Percentiles rank a stretch among this genome's conserved stretches.
Conservation (phyloP, 805 yeast species). For the Cyberlindnera maclurae region DNA sequence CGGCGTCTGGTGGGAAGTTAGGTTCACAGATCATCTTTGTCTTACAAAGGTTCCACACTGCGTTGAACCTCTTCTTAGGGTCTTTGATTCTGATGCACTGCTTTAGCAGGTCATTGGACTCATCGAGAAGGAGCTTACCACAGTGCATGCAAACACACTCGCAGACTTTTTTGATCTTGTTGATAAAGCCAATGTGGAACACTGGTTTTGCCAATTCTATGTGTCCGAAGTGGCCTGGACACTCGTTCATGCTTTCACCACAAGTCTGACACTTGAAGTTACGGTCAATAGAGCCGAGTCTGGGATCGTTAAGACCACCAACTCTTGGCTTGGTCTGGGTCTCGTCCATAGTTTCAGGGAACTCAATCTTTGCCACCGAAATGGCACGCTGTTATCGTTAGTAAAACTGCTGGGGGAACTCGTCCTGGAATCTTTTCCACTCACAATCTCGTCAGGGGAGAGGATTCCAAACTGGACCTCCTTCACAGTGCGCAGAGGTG, state of each 20-base stretch:
- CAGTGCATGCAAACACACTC: constrained; percentile 99
- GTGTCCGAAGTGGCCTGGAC: constrained; percentile 99
- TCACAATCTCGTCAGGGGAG: constrained; percentile 87
- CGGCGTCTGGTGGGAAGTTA: constrained; percentile 62
- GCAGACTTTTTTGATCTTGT: constrained; percentile 89
- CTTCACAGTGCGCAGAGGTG: constrained; percentile 94
- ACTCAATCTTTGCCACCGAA: constrained; percentile 95
- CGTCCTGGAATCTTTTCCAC: constrained; percentile 14
- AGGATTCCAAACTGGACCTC: constrained; percentile 98
- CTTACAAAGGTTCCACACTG: constrained; percentile 91
- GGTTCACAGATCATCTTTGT: constrained; percentile 95
- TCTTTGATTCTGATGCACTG: constrained; percentile 85
- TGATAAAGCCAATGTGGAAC: constrained; percentile 91
- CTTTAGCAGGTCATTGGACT: constrained; percentile 60
- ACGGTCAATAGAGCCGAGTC: constrained; percentile 95
- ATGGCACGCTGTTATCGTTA: constrained; percentile 62
- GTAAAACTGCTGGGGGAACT: constrained; percentile 3
- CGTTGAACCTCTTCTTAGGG: constrained; percentile 92
- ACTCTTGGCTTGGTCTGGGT: constrained; percentile 90
- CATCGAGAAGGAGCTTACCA: constrained; percentile 89
- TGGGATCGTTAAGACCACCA: constrained; percentile 95
- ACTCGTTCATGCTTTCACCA: constrained; percentile 98
- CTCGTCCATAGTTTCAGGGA: constrained; percentile 99
- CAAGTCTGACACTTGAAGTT: constrained; percentile 98
- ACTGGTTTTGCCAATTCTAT: constrained; percentile 98